phyloP scores from a whole-genome alignment of 176 grass and related monocot species.

The Eragrostis nindensis region DNA sequence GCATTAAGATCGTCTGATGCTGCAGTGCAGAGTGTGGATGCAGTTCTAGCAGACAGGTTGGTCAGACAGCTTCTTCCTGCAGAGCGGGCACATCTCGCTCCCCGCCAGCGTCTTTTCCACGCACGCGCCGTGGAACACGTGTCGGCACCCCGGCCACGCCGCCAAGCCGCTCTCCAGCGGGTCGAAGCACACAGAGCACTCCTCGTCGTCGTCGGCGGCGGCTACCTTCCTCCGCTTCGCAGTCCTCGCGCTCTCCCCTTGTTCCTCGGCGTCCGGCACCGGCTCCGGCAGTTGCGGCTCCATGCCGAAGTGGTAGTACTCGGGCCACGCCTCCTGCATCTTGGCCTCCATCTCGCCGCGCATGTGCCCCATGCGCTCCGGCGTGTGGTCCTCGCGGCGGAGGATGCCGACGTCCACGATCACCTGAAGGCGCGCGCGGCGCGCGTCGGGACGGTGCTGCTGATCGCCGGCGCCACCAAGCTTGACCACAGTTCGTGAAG shows the following conservation, averaged over 20 bases:
- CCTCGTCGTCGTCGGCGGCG: not conserved
- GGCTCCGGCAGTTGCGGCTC: conserved; percentile 35
- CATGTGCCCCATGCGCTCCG: conserved; percentile 23
- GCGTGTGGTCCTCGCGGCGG: not conserved
- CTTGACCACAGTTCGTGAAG: not conserved
- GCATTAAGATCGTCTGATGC: not conserved
- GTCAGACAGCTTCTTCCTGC: not conserved
- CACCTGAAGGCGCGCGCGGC: not conserved
- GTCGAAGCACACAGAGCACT: conserved; percentile 33
- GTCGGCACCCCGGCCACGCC: conserved; percentile 39
- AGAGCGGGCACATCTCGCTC: conserved; percentile 23
- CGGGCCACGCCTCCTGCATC: not conserved
- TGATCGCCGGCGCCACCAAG: not conserved
- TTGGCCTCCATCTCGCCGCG: not conserved
- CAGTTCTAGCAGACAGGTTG: not conserved
- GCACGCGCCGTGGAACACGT: conserved; percentile 44
- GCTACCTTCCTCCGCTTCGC: conserved; percentile 30
- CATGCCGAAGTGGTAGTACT: not conserved
- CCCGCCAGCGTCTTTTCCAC: conserved; percentile 19
- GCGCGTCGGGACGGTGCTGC: not conserved
- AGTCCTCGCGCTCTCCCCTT: not conserved
- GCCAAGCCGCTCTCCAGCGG: not conserved
- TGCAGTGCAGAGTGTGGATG: not conserved
- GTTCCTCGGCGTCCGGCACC: not conserved
- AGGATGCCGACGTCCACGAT: conserved; percentile 38